Percentiles rank a stretch among this genome's conserved stretches.
These are phyloP conservation scores for Fraxinus angustifolia DNA, from an alignment of 305 asterid species.

Conservation along the genomic window DNA sequence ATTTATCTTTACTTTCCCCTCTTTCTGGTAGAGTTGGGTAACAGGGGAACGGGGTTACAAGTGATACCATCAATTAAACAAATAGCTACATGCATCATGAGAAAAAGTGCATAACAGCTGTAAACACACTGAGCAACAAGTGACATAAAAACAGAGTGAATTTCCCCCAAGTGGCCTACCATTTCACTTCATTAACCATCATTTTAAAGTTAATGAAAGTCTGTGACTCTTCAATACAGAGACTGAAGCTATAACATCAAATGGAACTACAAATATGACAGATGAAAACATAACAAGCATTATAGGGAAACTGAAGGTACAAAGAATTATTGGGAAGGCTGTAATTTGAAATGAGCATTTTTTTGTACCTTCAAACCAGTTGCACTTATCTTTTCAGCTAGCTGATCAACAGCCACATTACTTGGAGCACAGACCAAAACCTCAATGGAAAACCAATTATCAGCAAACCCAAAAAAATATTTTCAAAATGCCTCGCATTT, in stretches of 20 bases:
- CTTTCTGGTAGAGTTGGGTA: neutral
- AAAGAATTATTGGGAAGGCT: neutral
- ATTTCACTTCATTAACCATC: neutral
- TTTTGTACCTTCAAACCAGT: conserved; percentile 85
- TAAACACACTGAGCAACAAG: neutral
- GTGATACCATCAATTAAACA: conserved; percentile 3
- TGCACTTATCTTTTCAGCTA: conserved; percentile 97
- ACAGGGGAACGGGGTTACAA: neutral
- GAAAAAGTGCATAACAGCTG: neutral
- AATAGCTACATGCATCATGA: neutral
- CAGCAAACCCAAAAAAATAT: conserved; percentile 11
- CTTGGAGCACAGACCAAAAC: conserved; percentile 99
- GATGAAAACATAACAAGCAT: neutral
- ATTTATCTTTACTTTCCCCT: neutral
- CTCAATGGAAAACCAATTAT: conserved; percentile 37
- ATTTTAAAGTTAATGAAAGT: neutral
- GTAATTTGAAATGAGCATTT: conserved; percentile 17
- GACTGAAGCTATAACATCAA: neutral
- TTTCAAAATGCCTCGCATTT: neutral
- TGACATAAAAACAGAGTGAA: neutral
- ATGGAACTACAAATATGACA: neutral
- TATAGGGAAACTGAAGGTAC: neutral
- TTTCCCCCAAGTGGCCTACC: neutral
- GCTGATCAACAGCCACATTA: conserved; percentile 99
- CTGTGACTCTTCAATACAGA: conserved; percentile 1